Evolutionary conservation across 352 stramenopile genomes (phyloP), one percentile per base, ranked within the genome.

Genomic region (Globisporangium radiosum): DNA sequence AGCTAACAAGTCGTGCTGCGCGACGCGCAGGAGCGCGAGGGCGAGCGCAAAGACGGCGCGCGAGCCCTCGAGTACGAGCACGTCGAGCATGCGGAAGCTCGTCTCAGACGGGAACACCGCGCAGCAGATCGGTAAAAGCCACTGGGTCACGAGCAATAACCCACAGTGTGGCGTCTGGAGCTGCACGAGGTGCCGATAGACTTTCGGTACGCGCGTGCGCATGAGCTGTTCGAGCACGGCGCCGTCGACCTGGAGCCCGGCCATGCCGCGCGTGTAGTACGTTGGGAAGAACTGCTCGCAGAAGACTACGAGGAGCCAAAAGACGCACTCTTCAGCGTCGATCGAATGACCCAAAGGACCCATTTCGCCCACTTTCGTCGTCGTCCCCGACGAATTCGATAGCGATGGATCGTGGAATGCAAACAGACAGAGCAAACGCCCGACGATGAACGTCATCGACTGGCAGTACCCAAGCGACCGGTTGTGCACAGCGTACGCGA

Each of bases 371-470:
- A 19, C 47, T n/a, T 7, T 51, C 9, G 11, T 56, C 37, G 2
- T 42, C 42, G 11, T 62, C 15, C 39, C 47, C 3, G 43, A 5
- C 44, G 52, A 42, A 52, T n/a, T 15, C 44, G 4, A 7, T 38
- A 17, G 3, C 17, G 55, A 3, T 13, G 14, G 10, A 3, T 45
- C 14, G 44, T 60, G 49, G 52, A 56, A 52, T 6, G 70, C 68
- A 51, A 74, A 85, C 5, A 90, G 55, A 56, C 80, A 90, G 43
- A 96, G 57, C 40, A 95, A 48, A 14, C 88, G 71, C 0, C 76
- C 88, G 7, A 84, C 85, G 19, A 96, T 77, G 55, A 95, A 96
- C 45, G 89, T 96, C 85, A 96, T 95, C 17, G 79, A 90, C 66
- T 96, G 88, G 52, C 88, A 96, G 63, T 97, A 97, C 13, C 88